Percentiles rank a stretch among this genome's conserved stretches.
phyloP scores from a whole-genome alignment of 805 yeast genomes.

The Suhomyces tanzawaensis region DNA sequence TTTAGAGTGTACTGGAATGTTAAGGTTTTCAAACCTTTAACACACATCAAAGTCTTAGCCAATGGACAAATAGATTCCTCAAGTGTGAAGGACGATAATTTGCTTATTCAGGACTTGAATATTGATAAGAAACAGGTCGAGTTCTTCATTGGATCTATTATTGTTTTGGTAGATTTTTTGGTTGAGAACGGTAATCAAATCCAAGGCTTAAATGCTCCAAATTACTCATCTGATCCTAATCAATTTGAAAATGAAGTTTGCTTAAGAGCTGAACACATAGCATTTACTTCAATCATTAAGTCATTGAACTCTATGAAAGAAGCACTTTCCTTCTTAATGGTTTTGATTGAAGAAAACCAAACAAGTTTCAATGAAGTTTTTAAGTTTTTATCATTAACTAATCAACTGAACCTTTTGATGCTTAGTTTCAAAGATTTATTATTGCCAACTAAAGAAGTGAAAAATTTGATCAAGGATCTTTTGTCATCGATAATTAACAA shows the following conservation, averaged over 20 bases:
- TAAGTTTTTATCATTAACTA: conserved; percentile 62
- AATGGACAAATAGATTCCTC: conserved; percentile 37
- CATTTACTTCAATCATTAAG: conserved; percentile 73
- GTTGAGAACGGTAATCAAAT: conserved; percentile 60
- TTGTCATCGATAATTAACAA: conserved; percentile 86
- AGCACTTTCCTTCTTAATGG: conserved; percentile 82
- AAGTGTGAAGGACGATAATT: conserved; percentile 43
- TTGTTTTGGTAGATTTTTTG: conserved; percentile 68
- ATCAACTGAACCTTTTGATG: conserved; percentile 63
- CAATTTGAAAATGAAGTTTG: conserved; percentile 62
- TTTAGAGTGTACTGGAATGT: conserved; percentile 77
- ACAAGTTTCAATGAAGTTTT: conserved; percentile 61
- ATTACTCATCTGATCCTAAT: conserved; percentile 48
- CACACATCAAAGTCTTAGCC: conserved; percentile 36
- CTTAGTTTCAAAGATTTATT: conserved; percentile 75
- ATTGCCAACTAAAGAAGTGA: conserved; percentile 61
- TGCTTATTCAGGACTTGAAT: conserved; percentile 44
- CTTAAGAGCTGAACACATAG: conserved; percentile 86
- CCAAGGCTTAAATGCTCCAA: conserved; percentile 61
- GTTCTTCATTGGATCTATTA: conserved; percentile 66
- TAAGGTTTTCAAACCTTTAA: conserved; percentile 57
- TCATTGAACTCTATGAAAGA: conserved; percentile 79
- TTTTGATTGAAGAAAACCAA: conserved; percentile 69
- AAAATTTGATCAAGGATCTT: conserved; percentile 75
- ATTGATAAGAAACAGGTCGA: conserved; percentile 55